Conservation (phyloP, 352 stramenopile genomes). For the Globisporangium recalcitrans region DNA sequence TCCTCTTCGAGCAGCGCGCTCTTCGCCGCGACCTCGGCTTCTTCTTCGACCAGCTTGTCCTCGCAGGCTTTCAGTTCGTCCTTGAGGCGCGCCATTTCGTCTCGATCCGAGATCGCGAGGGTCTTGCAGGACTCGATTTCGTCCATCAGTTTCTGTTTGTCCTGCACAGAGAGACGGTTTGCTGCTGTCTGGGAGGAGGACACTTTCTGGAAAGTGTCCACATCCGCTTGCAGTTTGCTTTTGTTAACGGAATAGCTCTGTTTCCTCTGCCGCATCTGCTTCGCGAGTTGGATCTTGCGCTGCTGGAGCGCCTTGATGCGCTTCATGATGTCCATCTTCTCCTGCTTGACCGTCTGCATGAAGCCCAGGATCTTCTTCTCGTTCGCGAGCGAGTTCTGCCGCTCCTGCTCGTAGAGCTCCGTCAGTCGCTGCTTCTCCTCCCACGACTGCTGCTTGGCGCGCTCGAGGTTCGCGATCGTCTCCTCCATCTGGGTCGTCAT, state of each 20-base stretch:
- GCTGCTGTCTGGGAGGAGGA: constrained; percentile 19
- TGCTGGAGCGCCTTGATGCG: constrained; percentile 83
- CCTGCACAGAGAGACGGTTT: constrained; percentile 21
- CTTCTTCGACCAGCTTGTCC: constrained; percentile 60
- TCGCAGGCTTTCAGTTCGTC: constrained; percentile 60
- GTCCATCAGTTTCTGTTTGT: constrained; percentile 60
- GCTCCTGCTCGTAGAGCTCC: constrained; percentile 81
- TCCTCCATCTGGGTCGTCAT: constrained; percentile 83
- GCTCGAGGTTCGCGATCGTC: constrained; percentile 81
- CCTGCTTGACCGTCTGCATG: constrained; percentile 88
- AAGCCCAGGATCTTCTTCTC: constrained; percentile 80
- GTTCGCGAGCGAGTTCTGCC: constrained; percentile 79
- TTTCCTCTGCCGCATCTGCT: constrained; percentile 69
- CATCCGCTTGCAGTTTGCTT: constrained; percentile 59
- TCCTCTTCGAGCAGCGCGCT: constrained; percentile 74
- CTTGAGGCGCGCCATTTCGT: constrained; percentile 50
- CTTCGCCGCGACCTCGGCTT: constrained; percentile 67
- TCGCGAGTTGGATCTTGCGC: constrained; percentile 67
- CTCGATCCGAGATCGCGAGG: constrained; percentile 53
- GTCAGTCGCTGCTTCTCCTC: constrained; percentile 87
- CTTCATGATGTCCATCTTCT: constrained; percentile 90
- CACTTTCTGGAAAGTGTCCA: constrained; percentile 65
- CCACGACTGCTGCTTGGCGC: constrained; percentile 87
- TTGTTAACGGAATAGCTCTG: constrained; percentile 74
- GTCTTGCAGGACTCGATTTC: constrained; percentile 55